A percentile compares a stretch with the other conserved stretches of the same genome.
Conservation (phyloP, 2,329 filamentous ascomycete species). For the Colletotrichum plurivorum region DNA sequence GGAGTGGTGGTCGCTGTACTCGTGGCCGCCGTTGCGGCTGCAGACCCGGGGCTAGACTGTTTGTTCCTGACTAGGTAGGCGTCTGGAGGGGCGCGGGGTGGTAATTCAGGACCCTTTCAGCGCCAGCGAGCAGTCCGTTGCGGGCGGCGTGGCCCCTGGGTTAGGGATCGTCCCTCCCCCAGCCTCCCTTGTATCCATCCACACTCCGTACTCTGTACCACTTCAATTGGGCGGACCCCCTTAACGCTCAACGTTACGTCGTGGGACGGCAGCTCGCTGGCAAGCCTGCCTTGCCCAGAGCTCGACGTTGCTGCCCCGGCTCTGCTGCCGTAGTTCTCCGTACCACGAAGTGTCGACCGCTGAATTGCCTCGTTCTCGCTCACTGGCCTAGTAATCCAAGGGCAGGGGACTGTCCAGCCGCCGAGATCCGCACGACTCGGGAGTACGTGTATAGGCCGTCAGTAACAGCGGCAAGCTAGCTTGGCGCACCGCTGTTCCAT, state of each 20-base stretch:
- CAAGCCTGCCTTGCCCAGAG: too few species aligned
- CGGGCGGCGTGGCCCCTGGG: conserved; percentile 12
- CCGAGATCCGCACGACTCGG: conserved; percentile 4
- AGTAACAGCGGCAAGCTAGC: not conserved
- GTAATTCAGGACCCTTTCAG: not conserved
- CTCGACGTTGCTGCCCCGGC: too few species aligned
- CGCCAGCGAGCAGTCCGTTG: not conserved
- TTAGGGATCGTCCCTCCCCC: conserved; percentile 16
- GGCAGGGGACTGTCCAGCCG: not conserved
- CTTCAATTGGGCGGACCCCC: not conserved
- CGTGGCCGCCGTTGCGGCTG: conserved; percentile 10
- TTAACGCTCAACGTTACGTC: conserved; percentile 10
- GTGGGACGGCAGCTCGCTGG: not conserved
- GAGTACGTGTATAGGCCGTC: not conserved
- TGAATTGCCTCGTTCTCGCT: not conserved
- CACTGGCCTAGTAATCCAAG: too few species aligned
- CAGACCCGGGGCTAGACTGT: conserved; percentile 21
- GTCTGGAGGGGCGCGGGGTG: conserved; percentile 11
- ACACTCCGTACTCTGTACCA: not conserved
- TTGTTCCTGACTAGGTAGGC: conserved; percentile 32
- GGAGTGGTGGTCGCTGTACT: not conserved
- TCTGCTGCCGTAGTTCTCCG: not conserved
- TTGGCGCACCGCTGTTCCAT: not conserved
- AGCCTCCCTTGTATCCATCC: not conserved
- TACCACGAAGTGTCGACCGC: not conserved